Evolutionary conservation across 192 early-diverging fungal genomes (phyloP), one percentile per base, ranked within the genome.

Genomic region (Coemansia sp.): DNA sequence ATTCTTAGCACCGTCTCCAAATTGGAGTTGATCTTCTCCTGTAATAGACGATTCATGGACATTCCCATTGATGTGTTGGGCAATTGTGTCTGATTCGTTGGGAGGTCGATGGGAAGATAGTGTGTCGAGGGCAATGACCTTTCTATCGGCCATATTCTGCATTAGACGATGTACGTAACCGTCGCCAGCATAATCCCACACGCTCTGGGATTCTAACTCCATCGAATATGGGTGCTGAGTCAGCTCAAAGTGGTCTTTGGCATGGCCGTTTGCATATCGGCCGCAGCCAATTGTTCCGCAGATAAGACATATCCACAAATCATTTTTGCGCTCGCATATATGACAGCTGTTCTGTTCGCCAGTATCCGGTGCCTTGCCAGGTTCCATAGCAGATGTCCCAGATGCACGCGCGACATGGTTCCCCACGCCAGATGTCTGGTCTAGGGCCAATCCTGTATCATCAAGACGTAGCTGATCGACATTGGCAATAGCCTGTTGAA

Each of bases 151-250:
- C 48, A 84, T 90, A 73, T 94, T 97, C 67, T 97, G 95, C 50
- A 98, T 87, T 67, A 98, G 58, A 5, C 96, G 87, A 73, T 99
- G 97, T 8, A 99, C 95, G 67, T 98, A 92, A 2, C 93, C 96
- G 69, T 99, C 97, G 5, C 96, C 92, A 1, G 87, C 90, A 78
- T 99, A 99, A 71, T 99, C 97, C 97, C 97, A 99, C 49, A 99
- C 96, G 2, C 93, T 74, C 76, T 99, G 97, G 12, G 93, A 98
- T 54, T 93, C 93, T 12, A 98, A 81, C 67, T 99, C 96, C 62
- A 99, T 73, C 18, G 94, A 85, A 71, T 94, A 99, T 5, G 92
- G 73, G 68, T 99, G 97, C 25, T 82, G 70, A 4, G 94, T 95
- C 30, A 87, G 86, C 49, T 72, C 79, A 67, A 92, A 99, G 68